Evolutionary conservation across 73 alveolate species (phyloP), one percentile per base, ranked within the genome.

Genomic region (Strombidium stylifer): DNA sequence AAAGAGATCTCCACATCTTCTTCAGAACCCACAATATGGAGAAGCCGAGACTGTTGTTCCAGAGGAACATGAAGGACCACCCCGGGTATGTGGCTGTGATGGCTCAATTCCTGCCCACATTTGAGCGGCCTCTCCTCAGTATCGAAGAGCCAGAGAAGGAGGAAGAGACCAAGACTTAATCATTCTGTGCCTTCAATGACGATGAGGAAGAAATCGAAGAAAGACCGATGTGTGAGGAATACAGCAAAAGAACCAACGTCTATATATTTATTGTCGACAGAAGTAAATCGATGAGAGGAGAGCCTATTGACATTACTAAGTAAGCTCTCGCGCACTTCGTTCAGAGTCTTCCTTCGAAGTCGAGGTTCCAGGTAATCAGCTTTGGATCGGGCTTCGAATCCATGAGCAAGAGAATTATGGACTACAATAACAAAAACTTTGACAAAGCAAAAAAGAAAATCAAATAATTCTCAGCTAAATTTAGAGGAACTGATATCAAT

Each of bases 401-500:
- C n/a, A n/a, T n/a, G n/a, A n/a, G n/a, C n/a, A 50, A 31, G 32
- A 64, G 39, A 58, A 72, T 42, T 44, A 69, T 0, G 48, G 32
- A 52, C 60, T 66, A 74, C 35, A 77, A 3, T 42, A 69, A 73
- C 39, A 20, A 72, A 42, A 73, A 69, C 36, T 77, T 89, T 19
- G 36, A 84, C 19, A 41, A 41, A 2, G 82, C 96, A 20, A 64
- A 84, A 12, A 21, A 71, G 7, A 26, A 27, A 47, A 69, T 91
- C 15, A 52, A 40, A 65, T n/a, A 35, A 12, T 84, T 91, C 40
- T 58, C 62, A 42, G 96, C 98, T 20, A 75, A 88, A 69, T 79
- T 91, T 94, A 95, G 95, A 41, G 98, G 98, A 31, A 91, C 96
- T 2, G 88, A 89, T 41, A 89, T 89, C 20, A 46, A 42, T 30